Percentiles rank a stretch among this genome's conserved stretches.
phyloP scores from a whole-genome alignment of 2,329 filamentous ascomycete species.

The Fusarium verrucosum region DNA sequence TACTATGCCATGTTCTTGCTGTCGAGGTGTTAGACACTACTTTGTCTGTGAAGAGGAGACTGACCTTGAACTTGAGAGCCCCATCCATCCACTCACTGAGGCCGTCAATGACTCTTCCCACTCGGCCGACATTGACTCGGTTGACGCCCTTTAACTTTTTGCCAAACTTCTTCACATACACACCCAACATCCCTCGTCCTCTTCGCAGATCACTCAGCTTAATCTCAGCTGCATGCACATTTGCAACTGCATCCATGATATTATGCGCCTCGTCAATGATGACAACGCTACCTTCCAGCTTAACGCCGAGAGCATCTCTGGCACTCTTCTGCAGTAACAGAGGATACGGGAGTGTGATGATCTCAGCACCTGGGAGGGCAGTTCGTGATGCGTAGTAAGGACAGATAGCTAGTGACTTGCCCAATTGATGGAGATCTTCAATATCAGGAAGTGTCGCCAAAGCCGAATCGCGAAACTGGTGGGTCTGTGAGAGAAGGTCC shows the following conservation, averaged over 20 bases:
- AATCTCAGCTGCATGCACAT: conserved; percentile 84
- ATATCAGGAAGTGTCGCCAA: conserved; percentile 91
- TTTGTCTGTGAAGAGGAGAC: neutral
- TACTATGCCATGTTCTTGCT: conserved; percentile 70
- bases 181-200: conserved; percentile 77
- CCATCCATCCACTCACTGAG: conserved; percentile 73
- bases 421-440: conserved; percentile 84
- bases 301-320: conserved; percentile 86
- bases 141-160: conserved; percentile 91
- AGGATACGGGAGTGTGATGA: conserved; percentile 92
- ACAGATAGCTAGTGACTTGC: conserved; percentile 82
- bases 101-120: conserved; percentile 83
- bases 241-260: conserved; percentile 91
- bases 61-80: conserved; percentile 60
- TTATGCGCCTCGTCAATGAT: conserved; percentile 98
- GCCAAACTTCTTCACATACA: conserved; percentile 88
- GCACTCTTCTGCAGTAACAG: conserved; percentile 87
- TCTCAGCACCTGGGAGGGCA: conserved; percentile 84
- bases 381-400: conserved; percentile 96
- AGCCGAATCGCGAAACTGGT: conserved; percentile 85
- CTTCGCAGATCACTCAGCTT: conserved; percentile 76
- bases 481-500: conserved; percentile 74
- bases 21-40: neutral
- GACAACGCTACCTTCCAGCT: conserved; percentile 87
- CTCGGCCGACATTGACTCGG: conserved; percentile 87